Conservation (phyloP, 805 yeast species). For the Candida adriatica region DNA sequence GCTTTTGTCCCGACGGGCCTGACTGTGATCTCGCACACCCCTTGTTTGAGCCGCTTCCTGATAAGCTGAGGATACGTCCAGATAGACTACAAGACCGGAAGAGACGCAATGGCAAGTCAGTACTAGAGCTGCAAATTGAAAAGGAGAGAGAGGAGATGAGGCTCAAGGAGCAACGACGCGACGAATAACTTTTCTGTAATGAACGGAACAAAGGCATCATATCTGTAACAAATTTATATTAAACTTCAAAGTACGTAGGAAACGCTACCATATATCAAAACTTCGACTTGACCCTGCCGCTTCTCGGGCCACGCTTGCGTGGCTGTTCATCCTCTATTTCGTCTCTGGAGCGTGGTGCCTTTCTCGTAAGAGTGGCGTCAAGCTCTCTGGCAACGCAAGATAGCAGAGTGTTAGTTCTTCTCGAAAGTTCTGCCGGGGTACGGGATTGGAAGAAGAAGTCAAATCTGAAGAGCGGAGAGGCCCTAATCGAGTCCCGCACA, state of each 20-base stretch:
- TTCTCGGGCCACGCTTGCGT: slow-evolving; percentile 14
- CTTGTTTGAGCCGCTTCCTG: slow-evolving; percentile 49
- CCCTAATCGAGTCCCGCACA: slow-evolving; percentile 67
- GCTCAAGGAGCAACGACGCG: slow-evolving; percentile 1
- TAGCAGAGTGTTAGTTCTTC: slow-evolving; percentile 77
- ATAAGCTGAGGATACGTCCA: slow-evolving; percentile 29
- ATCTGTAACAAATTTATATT: too few relatives aligned
- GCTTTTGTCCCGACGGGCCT: slow-evolving; percentile 89
- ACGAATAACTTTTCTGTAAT: neutral
- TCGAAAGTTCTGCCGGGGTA: slow-evolving; percentile 65
- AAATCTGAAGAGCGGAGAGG: slow-evolving; percentile 72
- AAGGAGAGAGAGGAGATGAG: slow-evolving; percentile 18
- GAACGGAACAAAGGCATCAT: too few relatives aligned
- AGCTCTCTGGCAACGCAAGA: slow-evolving; percentile 66
- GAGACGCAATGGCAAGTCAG: slow-evolving; percentile 14
- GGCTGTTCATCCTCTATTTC: slow-evolving; percentile 11
- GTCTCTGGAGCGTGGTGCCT: slow-evolving; percentile 10
- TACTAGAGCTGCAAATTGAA: slow-evolving; percentile 23
- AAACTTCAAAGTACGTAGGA: neutral
- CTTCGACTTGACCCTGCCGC: slow-evolving; percentile 12
- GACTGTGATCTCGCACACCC: slow-evolving; percentile 76
- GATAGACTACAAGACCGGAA: slow-evolving; percentile 21
- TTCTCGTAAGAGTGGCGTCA: slow-evolving; percentile 12
- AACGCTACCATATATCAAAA: too few relatives aligned
- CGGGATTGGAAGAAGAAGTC: slow-evolving; percentile 85